Evolutionary conservation across 2,329 filamentous ascomycete species (phyloP), one percentile per base, ranked within the genome.

Genomic region (Chaetomiaceae sp.): DNA sequence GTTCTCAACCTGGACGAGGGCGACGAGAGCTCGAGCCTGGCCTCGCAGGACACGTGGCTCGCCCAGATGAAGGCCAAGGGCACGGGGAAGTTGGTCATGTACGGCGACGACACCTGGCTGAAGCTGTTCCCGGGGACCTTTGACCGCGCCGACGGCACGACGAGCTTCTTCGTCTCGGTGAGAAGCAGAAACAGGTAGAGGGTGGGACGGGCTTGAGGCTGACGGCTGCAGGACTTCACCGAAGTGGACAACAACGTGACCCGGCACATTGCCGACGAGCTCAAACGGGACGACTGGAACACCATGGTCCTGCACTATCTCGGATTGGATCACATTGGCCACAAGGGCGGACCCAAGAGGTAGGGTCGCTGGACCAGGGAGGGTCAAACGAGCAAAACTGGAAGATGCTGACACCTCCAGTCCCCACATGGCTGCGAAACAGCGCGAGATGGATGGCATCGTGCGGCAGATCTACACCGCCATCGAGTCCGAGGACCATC

Each of bases 241-340:
- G 90, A 98, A 71, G 94, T 98, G 54, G 93, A 98, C 68, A 84
- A 89, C 63, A 98, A 98, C 65, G 93, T 98, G 57, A 98, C 93
- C 3, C 81, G 93, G 52, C 88, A 98, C 70, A 74, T 98, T 43
- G 76, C 84, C 5, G 70, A 71, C 29, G 91, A 97, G 68, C 72
- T 98, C 50, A 66, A 71, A 47, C 82, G 79, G 33, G 68, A 79
- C 46, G 93, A 98, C 61, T 98, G 93, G 93, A 85, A 87, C 63
- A 85, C 85, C 3, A 85, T 97, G 83, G 82, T 98, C 17, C 76
- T 98, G 65, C 93, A 98, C 68, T 98, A 95, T 60, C 78, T 98
- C 34, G 93, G 93, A 0, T 74, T 98, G 47, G 93, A 98, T 64
- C 93, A 98, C 60, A 98, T 98, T 59, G 93, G 93, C 20, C 93